A percentile compares a stretch with the other conserved stretches of the same genome.
Conservation (phyloP, 2,329 filamentous ascomycete species). For the Fusarium citri region DNA sequence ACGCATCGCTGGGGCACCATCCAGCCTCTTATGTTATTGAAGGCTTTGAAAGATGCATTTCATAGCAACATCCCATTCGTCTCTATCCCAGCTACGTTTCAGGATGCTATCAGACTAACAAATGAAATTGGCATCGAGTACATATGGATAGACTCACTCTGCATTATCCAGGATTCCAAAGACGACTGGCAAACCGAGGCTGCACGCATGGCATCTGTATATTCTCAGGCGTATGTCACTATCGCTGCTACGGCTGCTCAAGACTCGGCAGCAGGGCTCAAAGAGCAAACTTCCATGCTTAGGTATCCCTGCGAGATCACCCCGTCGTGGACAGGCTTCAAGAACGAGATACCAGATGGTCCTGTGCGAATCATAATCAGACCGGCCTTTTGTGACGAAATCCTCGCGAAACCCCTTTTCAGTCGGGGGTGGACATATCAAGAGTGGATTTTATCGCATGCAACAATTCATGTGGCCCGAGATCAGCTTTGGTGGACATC, state of each 20-base stretch:
- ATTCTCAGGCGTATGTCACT: slow-evolving; percentile 29
- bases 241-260: slow-evolving; percentile 32
- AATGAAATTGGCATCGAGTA: slow-evolving; percentile 22
- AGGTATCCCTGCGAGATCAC: slow-evolving; percentile 27
- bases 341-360: slow-evolving; percentile 8
- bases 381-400: slow-evolving; percentile 27
- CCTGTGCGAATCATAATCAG: slow-evolving; percentile 27
- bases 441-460: slow-evolving; percentile 35
- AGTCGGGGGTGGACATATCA: slow-evolving; percentile 36
- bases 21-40: slow-evolving; percentile 26
- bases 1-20: slow-evolving; percentile 34
- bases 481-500: slow-evolving; percentile 40
- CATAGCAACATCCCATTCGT: slow-evolving; percentile 10
- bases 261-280: slow-evolving; percentile 28
- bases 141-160: slow-evolving; percentile 38
- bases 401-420: slow-evolving; percentile 31
- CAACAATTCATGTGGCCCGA: slow-evolving; percentile 31
- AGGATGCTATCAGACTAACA: slow-evolving; percentile 26
- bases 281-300: slow-evolving; percentile 17
- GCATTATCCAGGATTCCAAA: slow-evolving; percentile 37
- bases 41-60: slow-evolving; percentile 5
- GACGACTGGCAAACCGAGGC: slow-evolving; percentile 36
- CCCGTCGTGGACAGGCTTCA: slow-evolving; percentile 29
- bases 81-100: slow-evolving; percentile 30
- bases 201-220: slow-evolving; percentile 35